phyloP scores from a whole-genome alignment of 495 filamentous ascomycete genomes.

The Talaromyces nanjingensis region DNA sequence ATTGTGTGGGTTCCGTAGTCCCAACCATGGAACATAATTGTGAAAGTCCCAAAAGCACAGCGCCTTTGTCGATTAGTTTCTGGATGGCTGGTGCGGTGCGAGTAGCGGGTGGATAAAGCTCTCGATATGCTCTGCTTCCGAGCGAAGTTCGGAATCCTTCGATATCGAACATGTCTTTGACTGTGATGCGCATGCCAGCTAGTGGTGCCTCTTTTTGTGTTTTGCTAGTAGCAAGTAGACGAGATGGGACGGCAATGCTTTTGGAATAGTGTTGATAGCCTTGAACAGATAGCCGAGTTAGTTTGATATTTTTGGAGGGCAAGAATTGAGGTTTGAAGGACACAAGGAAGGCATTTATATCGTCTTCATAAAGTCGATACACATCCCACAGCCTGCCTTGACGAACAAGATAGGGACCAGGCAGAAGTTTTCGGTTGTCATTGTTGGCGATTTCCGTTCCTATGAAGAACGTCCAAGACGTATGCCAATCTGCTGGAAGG shows the following conservation, averaged over 20 bases:
- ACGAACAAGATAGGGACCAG: not conserved
- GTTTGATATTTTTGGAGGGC: not conserved
- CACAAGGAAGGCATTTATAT: not conserved
- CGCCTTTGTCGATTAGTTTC: slow-evolving; percentile 21
- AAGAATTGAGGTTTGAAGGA: not conserved
- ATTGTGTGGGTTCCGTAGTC: slow-evolving; percentile 8
- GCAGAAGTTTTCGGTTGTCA: not conserved
- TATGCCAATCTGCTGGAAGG: not conserved
- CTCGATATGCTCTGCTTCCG: slow-evolving; percentile 16
- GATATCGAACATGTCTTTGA: slow-evolving; percentile 27
- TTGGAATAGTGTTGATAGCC: not conserved
- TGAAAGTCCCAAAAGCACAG: slow-evolving; percentile 5
- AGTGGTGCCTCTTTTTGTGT: slow-evolving; percentile 14
- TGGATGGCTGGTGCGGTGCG: slow-evolving; percentile 9
- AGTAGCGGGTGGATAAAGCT: slow-evolving; percentile 13
- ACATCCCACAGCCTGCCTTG: not conserved
- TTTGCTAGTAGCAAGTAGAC: slow-evolving; percentile 11
- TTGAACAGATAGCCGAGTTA: not conserved
- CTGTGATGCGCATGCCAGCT: slow-evolving; percentile 20
- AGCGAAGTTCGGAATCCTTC: slow-evolving; percentile 17
- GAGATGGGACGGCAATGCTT: slow-evolving; percentile 18
- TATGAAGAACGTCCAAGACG: not conserved
- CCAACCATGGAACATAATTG: not conserved
- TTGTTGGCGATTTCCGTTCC: not conserved
- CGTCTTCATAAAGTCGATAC: not conserved